Base-by-base conservation (phyloP, 2,329 filamentous ascomycete genomes). In the Stenocarpella maydis region DNA sequence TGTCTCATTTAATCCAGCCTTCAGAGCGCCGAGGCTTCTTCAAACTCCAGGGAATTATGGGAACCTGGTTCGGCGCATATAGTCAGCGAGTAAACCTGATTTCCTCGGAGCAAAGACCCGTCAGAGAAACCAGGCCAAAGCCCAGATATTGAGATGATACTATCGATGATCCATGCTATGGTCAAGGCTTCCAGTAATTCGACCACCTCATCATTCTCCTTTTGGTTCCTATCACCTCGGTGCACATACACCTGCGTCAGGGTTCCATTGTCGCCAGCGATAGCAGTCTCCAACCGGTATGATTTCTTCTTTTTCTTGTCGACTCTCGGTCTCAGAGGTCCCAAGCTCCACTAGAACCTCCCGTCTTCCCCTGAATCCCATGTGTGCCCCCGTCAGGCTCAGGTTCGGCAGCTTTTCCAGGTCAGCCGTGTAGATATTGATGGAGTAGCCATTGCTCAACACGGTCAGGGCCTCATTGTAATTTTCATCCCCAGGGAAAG, bases 391-490 rank as follows among this genome's bases (percentile, higher is more conserved):
- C 4, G 53, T 69, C 45, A 24, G 54, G 28, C 84, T 82, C 19
- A 86, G 74, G 19, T 70, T 50, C 6, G 79, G 78, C 9, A 84
- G 75, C 47, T 79, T 79, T 70, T 60, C 65, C 24, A 28, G 67
- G 0, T 78, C 76, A 8, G 75, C 72, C 7, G 24, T 28, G 70
- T 89, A 89, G 50, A 80, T 78, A 34, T 83, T 81, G 55, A 90
- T 82, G 26, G 86, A 89, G 74, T 85, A 90, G 0, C 88, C 88
- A 74, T 90, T 90, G 34, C 85, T 82, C 17, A 90, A 77, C 15
- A 89, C 74, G 19, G 49, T 28, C 10, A 43, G 19, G 3, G 37
- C 41, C 6, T 34, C 43, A 55, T 84, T 80, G 41, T 37, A 37
- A 5, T 37, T 10, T 2, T 4, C n/a, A 24, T 26, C 53, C 14